Base-by-base conservation (phyloP, 1,139 yeast species). In the Saccharomyces uvarum region DNA sequence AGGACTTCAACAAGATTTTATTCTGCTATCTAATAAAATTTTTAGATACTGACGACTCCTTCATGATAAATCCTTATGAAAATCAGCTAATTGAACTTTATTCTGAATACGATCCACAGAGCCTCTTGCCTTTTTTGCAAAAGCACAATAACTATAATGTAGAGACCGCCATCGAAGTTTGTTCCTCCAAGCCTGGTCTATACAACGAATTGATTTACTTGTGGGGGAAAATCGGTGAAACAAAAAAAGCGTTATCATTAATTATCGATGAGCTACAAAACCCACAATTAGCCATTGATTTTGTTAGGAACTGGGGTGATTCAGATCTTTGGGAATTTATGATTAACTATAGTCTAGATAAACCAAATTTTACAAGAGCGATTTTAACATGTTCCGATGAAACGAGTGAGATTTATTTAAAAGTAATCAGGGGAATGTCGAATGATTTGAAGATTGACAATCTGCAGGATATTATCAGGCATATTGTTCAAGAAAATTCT, bases 191-290 rank as follows among this genome's bases (percentile, higher is more conserved):
- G 48, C 76, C 76, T 1, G 75, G 76, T 14, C 71, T 73, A 51
- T 77, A 77, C 33, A 82, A 85, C 50, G 98, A 91, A 65, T 75
- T 89, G 51, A 96, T 93, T 0, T 90, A 83, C 63, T 71, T 93
- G 41, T 77, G 89, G 59, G 96, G 97, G 6, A 83, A 83, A 63
- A 84, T 88, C 31, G 99, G 99, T 1, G 88, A 88, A 60, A 83
- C 85, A 57, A 80, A 79, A 59, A 78, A 81, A 56, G 98, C 98
- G 0, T 72, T 93, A 62, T 78, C 77, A 58, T 74, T 93, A 53
- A 90, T 93, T 19, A 83, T 90, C 48, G 85, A 88, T 60, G 79
- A 87, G 61, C 71, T 90, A 53, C 79, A 84, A 54, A 95, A 91
- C 66, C 95, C 97, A 0, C 79, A 79, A 46, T 77, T 81, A 62